A percentile compares a stretch with the other conserved stretches of the same genome.
Evolutionary conservation across 2,329 filamentous ascomycete species (phyloP).

Genomic region (Aspergillus arachidicola): DNA sequence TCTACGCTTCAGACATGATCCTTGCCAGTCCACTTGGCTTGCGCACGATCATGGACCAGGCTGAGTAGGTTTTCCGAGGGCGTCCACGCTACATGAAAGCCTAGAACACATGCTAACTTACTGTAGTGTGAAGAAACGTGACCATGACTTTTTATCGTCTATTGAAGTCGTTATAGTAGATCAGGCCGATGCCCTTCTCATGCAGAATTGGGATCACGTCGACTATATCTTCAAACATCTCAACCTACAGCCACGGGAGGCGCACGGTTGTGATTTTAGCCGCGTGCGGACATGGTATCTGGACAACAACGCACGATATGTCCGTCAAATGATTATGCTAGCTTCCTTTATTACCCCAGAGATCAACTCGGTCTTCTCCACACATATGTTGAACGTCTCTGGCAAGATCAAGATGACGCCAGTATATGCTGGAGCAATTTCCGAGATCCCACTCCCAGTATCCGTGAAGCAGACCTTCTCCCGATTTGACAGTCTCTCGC

Average conservation of each 20-base stretch:
- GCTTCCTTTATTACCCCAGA: conserved; percentile 86
- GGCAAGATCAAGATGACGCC: conserved; percentile 76
- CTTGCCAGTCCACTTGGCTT: conserved; percentile 87
- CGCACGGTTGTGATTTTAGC: conserved; percentile 91
- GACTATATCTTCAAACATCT: conserved; percentile 89
- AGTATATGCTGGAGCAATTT: conserved; percentile 71
- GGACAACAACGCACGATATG: conserved; percentile 77
- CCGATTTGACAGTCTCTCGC: conserved; percentile 72
- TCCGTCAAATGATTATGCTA: conserved; percentile 83
- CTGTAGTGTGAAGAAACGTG: conserved; percentile 63
- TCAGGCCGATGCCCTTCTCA: conserved; percentile 87
- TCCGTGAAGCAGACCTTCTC: conserved; percentile 85
- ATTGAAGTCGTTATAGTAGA: conserved; percentile 90
- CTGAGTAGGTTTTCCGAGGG: conserved; percentile 54
- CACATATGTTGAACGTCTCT: conserved; percentile 75
- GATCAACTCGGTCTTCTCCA: conserved; percentile 75
- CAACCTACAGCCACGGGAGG: conserved; percentile 84
- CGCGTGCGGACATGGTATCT: conserved; percentile 90
- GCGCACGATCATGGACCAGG: conserved; percentile 83
- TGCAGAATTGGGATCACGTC: conserved; percentile 99
- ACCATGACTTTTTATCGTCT: conserved; percentile 90
- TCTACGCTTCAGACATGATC: conserved; percentile 96
- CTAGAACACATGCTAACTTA: conserved; percentile 1
- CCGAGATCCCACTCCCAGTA: conserved; percentile 64
- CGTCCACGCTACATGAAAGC: not conserved